A percentile compares a stretch with the other conserved stretches of the same genome.
phyloP scores from a whole-genome alignment of 2,329 filamentous ascomycete species.

The Fusarium chaquense region DNA sequence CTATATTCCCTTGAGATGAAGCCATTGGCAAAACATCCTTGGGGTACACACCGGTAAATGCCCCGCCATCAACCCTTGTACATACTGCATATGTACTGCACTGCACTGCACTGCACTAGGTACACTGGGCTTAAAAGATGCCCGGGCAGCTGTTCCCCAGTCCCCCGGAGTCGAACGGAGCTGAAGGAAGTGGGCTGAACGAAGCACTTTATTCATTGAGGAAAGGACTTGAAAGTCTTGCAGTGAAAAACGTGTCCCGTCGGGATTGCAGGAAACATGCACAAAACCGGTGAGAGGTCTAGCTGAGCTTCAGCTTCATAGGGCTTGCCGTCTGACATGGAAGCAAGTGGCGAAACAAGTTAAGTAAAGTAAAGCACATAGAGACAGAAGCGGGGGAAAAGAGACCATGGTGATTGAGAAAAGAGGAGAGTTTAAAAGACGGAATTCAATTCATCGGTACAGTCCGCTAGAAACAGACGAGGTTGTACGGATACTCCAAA shows the following conservation, averaged over 20 bases:
- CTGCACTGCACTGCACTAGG: neutral
- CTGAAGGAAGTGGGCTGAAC: constrained; percentile 35
- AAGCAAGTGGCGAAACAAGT: neutral
- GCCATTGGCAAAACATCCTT: constrained; percentile 24
- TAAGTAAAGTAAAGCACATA: no score
- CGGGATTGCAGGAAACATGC: constrained; percentile 21
- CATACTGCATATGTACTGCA: neutral
- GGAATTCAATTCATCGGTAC: constrained; percentile 1
- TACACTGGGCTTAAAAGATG: constrained; percentile 1
- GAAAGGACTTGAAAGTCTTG: constrained; percentile 2
- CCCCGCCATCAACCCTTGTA: constrained; percentile 30
- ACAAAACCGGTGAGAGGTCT: constrained; percentile 20
- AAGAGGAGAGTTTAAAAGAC: constrained; percentile 21
- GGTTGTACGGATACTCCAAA: constrained; percentile 6
- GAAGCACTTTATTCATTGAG: neutral
- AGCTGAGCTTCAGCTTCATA: constrained; percentile 36
- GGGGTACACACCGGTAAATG: constrained; percentile 14
- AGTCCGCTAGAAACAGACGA: constrained; percentile 10
- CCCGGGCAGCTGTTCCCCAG: constrained; percentile 33
- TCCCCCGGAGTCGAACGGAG: constrained; percentile 43
- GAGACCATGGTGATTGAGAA: constrained; percentile 12
- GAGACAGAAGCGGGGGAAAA: constrained; percentile 18
- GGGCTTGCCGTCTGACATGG: constrained; percentile 14
- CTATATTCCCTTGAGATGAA: constrained; percentile 32
- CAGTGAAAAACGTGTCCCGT: constrained; percentile 14